Base-by-base conservation (phyloP, 192 early-diverging fungal genomes). In the Coemansia sp. region DNA sequence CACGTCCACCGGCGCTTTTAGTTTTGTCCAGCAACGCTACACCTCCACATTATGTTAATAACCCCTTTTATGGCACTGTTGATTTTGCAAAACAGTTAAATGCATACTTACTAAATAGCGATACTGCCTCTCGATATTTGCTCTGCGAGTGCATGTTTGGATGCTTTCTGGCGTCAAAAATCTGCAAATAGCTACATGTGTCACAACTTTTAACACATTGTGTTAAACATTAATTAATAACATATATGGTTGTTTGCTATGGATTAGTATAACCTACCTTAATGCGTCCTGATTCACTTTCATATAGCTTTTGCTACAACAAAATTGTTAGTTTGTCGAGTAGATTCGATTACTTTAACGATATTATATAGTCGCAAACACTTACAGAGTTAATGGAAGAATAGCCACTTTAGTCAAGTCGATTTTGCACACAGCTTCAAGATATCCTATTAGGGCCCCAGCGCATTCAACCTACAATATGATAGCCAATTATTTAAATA, bases 131-230 rank as follows among this genome's bases (percentile, higher is more conserved):
- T 70, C 87, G 87, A 15, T 70, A 67, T 24, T 69, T 85, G 4
- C 77, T 77, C 45, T 79, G 83, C 60, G 71, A 84, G 66, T 91
- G 89, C 83, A 92, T 90, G 58, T 87, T 93, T n/a, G 93, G 92
- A 58, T 95, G 93, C 1, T 84, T 69, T 56, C 90, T 88, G 22
- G 85, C 71, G 41, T 88, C 82, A 63, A 95, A 93, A 12, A 95
- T 85, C 51, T 88, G 85, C 4, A 95, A 70, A 10, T 93, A 93
- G n/a, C 90, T 93, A 60, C 39, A 14, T 2, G 2, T n/a, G 21
- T 22, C 9, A 21, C 29, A 56, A n/a, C 8, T 4, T 29, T 56
- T 21, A n/a, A 29, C 54, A 21, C 4, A 3, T 56, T 24, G 10
- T 22, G 17, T 25, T 53, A 53, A 53, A 43, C 19, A 43, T 43